phyloP scores from a whole-genome alignment of 2,329 filamentous ascomycete genomes.

The Neonectria ditissima region DNA sequence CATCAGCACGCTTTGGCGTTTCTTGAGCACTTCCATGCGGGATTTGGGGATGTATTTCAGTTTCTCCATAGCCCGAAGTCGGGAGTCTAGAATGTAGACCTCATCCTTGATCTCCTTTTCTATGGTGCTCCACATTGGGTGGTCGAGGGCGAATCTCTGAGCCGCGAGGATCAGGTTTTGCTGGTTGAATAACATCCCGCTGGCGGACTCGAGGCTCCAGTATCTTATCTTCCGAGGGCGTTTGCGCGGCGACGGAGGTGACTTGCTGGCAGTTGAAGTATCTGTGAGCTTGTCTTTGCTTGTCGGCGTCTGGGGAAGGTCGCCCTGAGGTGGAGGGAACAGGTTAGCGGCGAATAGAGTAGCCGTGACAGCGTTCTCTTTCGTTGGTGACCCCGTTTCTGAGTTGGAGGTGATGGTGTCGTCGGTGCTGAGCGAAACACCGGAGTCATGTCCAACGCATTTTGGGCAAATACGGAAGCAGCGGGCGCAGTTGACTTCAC shows the following conservation, averaged over 20 bases:
- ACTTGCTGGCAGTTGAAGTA: background rate
- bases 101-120: background rate
- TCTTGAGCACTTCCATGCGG: background rate
- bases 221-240: background rate
- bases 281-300: background rate
- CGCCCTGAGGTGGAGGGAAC: background rate
- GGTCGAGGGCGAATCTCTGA: background rate
- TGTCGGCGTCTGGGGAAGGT: background rate
- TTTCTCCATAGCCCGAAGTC: background rate
- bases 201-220: background rate
- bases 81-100: background rate
- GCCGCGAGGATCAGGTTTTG: background rate
- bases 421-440: background rate
- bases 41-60: background rate
- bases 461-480: constrained; percentile 3
- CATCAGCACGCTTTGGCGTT: background rate
- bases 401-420: background rate
- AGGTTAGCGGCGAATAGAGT: background rate
- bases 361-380: background rate
- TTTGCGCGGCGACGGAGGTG: background rate
- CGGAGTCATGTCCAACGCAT: background rate
- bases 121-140: background rate
- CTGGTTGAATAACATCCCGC: background rate
- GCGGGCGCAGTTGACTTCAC: background rate
- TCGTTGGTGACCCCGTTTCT: background rate